These are phyloP conservation scores for Afroboletus lepidellus DNA, from an alignment of 1,284 basidiomycete species.

Conservation along the genomic window DNA sequence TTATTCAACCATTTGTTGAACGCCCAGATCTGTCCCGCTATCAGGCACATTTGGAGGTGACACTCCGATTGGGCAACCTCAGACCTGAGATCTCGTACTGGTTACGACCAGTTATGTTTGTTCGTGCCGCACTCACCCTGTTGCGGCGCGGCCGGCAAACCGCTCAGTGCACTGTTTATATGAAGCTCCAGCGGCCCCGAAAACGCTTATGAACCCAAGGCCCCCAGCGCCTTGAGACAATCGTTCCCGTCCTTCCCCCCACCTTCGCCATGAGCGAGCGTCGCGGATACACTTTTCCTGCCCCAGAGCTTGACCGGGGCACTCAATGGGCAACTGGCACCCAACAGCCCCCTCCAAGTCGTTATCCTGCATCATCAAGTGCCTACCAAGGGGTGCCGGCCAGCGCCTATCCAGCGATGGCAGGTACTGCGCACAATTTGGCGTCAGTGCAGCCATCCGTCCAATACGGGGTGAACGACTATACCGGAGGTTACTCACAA, in stretches of 20 bases:
- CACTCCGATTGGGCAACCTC: slow-evolving; percentile 30
- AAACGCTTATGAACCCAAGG: slow-evolving; percentile 35
- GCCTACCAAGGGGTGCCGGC: slow-evolving; percentile 22
- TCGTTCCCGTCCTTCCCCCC: slow-evolving; percentile 3
- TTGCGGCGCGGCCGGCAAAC: slow-evolving; percentile 32
- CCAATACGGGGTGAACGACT: slow-evolving; percentile 25
- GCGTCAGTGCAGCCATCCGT: slow-evolving; percentile 17
- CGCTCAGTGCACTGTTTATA: slow-evolving; percentile 29
- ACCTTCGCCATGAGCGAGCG: slow-evolving; percentile 27
- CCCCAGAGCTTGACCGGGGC: slow-evolving; percentile 17
- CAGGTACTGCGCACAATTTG: slow-evolving; percentile 18
- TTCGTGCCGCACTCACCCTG: slow-evolving; percentile 33
- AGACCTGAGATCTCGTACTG: slow-evolving; percentile 30
- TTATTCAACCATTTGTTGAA: slow-evolving; percentile 20
- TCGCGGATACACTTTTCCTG: slow-evolving; percentile 29
- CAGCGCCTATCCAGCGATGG: slow-evolving; percentile 23
- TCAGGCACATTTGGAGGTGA: slow-evolving; percentile 29
- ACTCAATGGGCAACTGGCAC: slow-evolving; percentile 25
- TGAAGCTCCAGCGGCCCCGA: slow-evolving; percentile 31
- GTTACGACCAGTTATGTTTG: slow-evolving; percentile 32
- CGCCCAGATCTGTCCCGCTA: slow-evolving; percentile 27
- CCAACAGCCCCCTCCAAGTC: slow-evolving; percentile 18
- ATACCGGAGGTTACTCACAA: slow-evolving; percentile 17
- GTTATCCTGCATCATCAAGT: slow-evolving; percentile 23
- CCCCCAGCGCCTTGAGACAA: slow-evolving; percentile 6